These are phyloP conservation scores for Rhizophagus clarus DNA, from an alignment of 192 early-diverging fungal genomes.

Conservation along the genomic window DNA sequence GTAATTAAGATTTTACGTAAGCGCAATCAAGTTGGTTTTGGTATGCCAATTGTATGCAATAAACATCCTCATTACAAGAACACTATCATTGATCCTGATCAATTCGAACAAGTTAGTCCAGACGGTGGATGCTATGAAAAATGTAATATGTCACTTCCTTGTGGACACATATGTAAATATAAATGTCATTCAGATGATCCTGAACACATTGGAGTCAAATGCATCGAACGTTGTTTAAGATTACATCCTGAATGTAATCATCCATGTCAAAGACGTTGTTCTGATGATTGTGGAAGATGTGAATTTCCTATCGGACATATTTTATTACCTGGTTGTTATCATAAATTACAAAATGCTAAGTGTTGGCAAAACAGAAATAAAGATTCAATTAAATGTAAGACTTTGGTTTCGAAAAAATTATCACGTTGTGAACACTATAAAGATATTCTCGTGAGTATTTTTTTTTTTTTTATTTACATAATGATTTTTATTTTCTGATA, in stretches of 20 bases:
- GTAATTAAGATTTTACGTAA: conserved; percentile 41
- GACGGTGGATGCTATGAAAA: conserved; percentile 54
- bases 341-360: too few species aligned
- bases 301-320: too few species aligned
- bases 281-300: conserved; percentile 24
- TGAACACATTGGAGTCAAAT: conserved; percentile 40
- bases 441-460: conserved; percentile 1
- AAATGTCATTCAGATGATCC: conserved; percentile 33
- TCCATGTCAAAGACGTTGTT: neutral
- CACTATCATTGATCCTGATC: conserved; percentile 30
- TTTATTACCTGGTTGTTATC: too few species aligned
- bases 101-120: conserved; percentile 43
- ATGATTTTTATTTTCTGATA: too few species aligned
- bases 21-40: conserved; percentile 39
- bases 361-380: neutral
- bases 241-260: conserved; percentile 33
- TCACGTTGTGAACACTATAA: conserved; percentile 46
- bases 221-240: too few species aligned
- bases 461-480: neutral
- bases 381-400: conserved; percentile 27
- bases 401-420: conserved; percentile 30
- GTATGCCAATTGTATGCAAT: conserved; percentile 50
- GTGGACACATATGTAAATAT: conserved; percentile 57
- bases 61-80: conserved; percentile 45
- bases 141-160: conserved; percentile 45